Evolutionary conservation across 2,329 filamentous ascomycete genomes (phyloP), one percentile per base, ranked within the genome.

Genomic region (Ascosphaera aggregata): DNA sequence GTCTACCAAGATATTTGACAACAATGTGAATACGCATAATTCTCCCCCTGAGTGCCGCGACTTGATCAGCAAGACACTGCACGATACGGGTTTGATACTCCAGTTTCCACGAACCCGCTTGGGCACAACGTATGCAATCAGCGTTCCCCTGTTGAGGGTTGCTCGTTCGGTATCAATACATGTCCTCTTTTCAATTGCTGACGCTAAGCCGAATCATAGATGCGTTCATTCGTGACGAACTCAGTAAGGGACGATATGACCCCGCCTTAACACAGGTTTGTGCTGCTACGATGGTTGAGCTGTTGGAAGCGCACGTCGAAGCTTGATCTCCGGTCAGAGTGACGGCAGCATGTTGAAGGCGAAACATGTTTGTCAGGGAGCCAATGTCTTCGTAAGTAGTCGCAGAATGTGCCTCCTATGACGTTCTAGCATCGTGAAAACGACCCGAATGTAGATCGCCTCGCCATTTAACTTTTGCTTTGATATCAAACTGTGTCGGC

Each of bases 181-280:
- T 35, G 20, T 31, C 37, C 5, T 34, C 36, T 11, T 40, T 9
- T 31, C 30, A 11, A 24, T 38, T 41, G n/a, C n/a, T n/a, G n/a
- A n/a, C n/a, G n/a, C n/a, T n/a, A n/a, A 17, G 30, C 18, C 17
- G 1, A 36, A 15, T n/a, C 32, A 40, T 43, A 69, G 67, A 92
- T 61, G 85, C 85, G 3, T 94, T 94, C 53, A 91, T 94, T 54
- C 69, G 85, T 15, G 85, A 94, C 51, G 85, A 94, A 62, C 63
- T 89, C 42, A 84, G 78, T 56, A 93, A 93, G 60, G 85, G 84
- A n/a, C 68, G 85, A 18, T 94, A 93, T 51, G 85, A 94, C 54
- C 80, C 85, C 1, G 81, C 80, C 16, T 67, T 94, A 41, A 73
- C 75, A 3, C 86, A 84, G 52, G 70, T 86, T 27, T 93, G 85